Conservation (phyloP, 345 rosid species). For the Raphanus sativus region DNA sequence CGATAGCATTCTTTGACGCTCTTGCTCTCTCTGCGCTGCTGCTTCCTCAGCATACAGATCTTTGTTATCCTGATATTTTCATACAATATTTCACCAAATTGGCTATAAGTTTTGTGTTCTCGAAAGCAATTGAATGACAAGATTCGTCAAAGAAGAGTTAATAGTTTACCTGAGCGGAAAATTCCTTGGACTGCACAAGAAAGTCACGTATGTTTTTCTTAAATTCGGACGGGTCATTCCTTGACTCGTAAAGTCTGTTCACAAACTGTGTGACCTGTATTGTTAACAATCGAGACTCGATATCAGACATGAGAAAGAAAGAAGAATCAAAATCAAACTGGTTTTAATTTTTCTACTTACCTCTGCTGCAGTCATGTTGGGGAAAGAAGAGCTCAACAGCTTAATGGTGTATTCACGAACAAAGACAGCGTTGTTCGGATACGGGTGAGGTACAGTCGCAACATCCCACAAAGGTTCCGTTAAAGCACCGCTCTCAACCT, state of each 20-base stretch:
- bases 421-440: slow-evolving; percentile 71
- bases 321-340: not conserved
- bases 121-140: not conserved
- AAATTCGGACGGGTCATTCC: slow-evolving; percentile 72
- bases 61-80: slow-evolving; percentile 62
- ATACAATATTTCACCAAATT: not conserved
- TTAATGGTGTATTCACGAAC: slow-evolving; percentile 92
- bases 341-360: slow-evolving; percentile 37
- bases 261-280: slow-evolving; percentile 88
- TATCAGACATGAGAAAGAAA: not conserved
- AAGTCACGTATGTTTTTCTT: slow-evolving; percentile 91
- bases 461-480: slow-evolving; percentile 96
- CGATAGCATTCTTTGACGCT: slow-evolving; percentile 73
- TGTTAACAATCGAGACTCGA: not conserved
- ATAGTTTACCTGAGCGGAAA: slow-evolving; percentile 68
- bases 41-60: slow-evolving; percentile 85
- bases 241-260: slow-evolving; percentile 74
- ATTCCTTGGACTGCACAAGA: slow-evolving; percentile 81
- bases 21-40: slow-evolving; percentile 71
- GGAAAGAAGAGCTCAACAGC: slow-evolving; percentile 87
- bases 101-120: not conserved
- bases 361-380: slow-evolving; percentile 93
- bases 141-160: not conserved
- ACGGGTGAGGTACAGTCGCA: slow-evolving; percentile 64
- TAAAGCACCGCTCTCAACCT: slow-evolving; percentile 80